Conservation (phyloP, 2,329 filamentous ascomycete species). For the Ophiostoma montium region DNA sequence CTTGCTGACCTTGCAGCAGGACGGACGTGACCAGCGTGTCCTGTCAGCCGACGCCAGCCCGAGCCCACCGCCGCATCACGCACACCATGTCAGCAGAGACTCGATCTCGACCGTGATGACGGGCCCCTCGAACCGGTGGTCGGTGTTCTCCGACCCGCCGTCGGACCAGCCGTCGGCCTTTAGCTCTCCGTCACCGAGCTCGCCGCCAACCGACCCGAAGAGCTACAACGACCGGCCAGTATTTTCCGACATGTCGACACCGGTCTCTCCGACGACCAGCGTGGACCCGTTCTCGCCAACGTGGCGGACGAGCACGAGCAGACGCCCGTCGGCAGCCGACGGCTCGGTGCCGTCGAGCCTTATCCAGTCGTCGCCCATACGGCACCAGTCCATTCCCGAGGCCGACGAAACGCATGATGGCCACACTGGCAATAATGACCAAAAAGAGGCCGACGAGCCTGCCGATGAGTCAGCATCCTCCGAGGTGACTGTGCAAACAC, state of each 20-base stretch:
- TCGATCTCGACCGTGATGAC: conserved; percentile 32
- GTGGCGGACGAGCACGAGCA: conserved; percentile 31
- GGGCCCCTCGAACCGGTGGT: conserved; percentile 44
- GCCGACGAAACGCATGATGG: conserved; percentile 3
- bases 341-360: background rate
- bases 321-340: conserved; percentile 32
- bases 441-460: background rate
- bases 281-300: conserved; percentile 52
- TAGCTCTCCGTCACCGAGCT: conserved; percentile 64
- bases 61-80: conserved; percentile 18
- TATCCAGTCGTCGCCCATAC: background rate
- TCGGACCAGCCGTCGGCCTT: conserved; percentile 55
- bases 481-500: conserved; percentile 5
- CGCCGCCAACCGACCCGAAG: conserved; percentile 60
- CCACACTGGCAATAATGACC: background rate
- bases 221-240: conserved; percentile 60
- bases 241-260: conserved; percentile 55
- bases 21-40: background rate
- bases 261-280: conserved; percentile 70
- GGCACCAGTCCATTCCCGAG: conserved; percentile 6
- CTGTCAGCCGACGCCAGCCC: conserved; percentile 15
- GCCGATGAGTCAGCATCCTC: background rate
- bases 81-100: conserved; percentile 32
- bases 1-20: conserved; percentile 22
- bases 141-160: conserved; percentile 43